phyloP scores from a whole-genome alignment of 805 yeast species.

The Myxozyma sirexii region DNA sequence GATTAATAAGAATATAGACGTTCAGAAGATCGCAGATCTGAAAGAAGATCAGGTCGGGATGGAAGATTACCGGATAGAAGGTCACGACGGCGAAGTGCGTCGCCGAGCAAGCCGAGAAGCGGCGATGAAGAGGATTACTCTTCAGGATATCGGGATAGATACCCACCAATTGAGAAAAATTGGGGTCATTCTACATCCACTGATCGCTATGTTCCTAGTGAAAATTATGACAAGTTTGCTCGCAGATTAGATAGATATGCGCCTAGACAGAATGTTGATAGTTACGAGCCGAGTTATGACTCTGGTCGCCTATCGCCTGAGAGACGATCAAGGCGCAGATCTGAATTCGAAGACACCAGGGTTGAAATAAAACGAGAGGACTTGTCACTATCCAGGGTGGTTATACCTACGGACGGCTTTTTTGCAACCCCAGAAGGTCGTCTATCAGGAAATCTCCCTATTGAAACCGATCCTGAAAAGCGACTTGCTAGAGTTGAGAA shows the following conservation, averaged over 20 bases:
- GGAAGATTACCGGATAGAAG: conserved; percentile 1
- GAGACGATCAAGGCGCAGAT: not conserved
- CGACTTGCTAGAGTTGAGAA: not conserved
- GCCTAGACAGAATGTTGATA: conserved; percentile 8
- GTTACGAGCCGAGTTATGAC: conserved; percentile 7
- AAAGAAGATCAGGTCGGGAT: conserved; percentile 5
- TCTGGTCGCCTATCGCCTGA: conserved; percentile 10
- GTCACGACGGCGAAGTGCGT: conserved; percentile 20
- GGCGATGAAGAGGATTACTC: conserved; percentile 13
- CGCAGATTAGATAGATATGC: conserved; percentile 13
- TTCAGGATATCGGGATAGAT: conserved; percentile 11
- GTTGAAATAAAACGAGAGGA: too few relatives aligned
- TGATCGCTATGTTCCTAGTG: conserved; percentile 16
- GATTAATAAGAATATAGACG: not conserved
- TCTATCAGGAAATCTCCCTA: not conserved
- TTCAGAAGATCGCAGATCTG: not conserved
- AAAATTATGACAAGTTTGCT: not conserved
- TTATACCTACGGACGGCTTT: not conserved
- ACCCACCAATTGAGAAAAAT: conserved; percentile 6
- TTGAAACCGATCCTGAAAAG: not conserved
- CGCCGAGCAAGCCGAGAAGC: conserved; percentile 9
- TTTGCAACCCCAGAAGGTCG: conserved; percentile 8
- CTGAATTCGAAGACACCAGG: not conserved
- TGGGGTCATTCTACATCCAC: conserved; percentile 6
- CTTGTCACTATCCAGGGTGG: too few relatives aligned